A percentile compares a stretch with the other conserved stretches of the same genome.
Evolutionary conservation across 345 rosid genomes (phyloP).

Genomic region (Lenwebbia sp.): DNA sequence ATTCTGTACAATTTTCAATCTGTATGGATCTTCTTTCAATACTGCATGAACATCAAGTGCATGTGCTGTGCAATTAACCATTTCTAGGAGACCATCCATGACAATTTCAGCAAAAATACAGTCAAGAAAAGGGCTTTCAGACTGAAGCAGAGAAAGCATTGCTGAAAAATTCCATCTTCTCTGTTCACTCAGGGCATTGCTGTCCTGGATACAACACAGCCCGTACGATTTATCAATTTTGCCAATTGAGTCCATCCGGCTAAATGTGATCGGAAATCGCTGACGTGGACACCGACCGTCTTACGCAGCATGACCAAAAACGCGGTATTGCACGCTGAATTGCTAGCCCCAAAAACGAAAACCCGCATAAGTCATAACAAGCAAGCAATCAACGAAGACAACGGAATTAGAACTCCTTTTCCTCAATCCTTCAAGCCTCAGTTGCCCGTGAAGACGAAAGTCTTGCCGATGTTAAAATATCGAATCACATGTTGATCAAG

Average conservation of each 20-base stretch:
- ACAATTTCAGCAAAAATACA: not conserved
- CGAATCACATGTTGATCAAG: no score
- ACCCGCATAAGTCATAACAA: no score
- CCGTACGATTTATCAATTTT: no score
- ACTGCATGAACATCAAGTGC: not conserved
- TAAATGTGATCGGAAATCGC: no score
- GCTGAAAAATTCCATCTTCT: not conserved
- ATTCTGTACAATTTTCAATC: not conserved
- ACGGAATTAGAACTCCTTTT: no score
- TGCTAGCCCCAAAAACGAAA: no score
- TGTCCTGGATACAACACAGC: not conserved
- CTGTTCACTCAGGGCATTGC: not conserved
- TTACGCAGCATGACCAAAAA: not conserved
- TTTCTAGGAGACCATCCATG: not conserved
- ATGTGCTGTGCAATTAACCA: not conserved
- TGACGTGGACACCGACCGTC: no score
- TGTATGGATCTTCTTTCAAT: not conserved
- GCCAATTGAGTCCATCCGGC: fast-evolving
- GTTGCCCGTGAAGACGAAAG: no score
- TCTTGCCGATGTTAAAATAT: no score
- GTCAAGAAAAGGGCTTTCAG: not conserved
- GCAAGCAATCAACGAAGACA: no score
- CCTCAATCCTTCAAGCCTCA: no score
- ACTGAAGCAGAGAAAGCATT: not conserved
- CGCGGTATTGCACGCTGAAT: not conserved